Evolutionary conservation across 768 basidiomycete species (phyloP).

Genomic region (Lactarius pseudohatsudake): DNA sequence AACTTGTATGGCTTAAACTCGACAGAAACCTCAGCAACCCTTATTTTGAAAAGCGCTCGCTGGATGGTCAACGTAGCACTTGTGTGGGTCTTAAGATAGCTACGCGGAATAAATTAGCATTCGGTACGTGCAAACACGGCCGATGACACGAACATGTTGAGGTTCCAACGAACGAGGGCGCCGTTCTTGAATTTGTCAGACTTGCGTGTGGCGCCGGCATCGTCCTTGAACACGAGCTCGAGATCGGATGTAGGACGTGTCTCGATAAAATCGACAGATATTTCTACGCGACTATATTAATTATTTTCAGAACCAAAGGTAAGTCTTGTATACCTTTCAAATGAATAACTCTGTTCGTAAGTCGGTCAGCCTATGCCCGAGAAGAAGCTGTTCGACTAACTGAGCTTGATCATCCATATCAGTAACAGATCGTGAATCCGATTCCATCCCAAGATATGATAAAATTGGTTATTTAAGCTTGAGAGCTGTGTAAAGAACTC

Average conservation of each 20-base stretch:
- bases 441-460: not conserved
- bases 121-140: rapidly evolving
- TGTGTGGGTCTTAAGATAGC: not conserved
- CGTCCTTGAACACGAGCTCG: not conserved
- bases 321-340: not conserved
- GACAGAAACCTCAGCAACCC: not conserved
- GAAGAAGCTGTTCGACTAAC: not conserved
- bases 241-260: not conserved
- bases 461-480: too few relatives aligned
- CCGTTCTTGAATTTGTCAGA: not conserved
- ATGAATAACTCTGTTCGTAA: not conserved
- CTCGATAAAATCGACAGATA: not conserved
- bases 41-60: not conserved
- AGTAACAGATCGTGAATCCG: too few relatives aligned
- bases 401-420: not conserved
- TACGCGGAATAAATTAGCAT: not conserved
- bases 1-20: not conserved
- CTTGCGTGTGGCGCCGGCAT: not conserved
- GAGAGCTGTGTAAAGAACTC: too few relatives aligned
- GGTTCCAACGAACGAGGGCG: not conserved
- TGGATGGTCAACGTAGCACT: not conserved
- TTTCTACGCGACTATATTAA: not conserved
- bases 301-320: rapidly evolving
- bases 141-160: not conserved
- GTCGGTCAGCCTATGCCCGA: not conserved